These are phyloP conservation scores for Gamarada debralockiae DNA, from an alignment of 495 filamentous ascomycete species.

Conservation along the genomic window DNA sequence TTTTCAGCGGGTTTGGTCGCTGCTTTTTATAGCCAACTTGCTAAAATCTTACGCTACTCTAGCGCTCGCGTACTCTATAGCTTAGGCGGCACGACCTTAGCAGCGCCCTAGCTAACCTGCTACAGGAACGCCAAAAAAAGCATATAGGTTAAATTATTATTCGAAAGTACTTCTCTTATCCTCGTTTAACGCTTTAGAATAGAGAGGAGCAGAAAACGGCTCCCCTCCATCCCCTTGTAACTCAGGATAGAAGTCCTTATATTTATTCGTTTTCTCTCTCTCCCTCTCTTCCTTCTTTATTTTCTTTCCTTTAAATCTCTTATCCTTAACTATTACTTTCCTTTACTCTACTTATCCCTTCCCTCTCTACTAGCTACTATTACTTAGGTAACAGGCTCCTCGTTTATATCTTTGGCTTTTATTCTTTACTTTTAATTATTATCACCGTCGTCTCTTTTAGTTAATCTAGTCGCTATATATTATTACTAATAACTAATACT, in stretches of 20 bases:
- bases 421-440: slow-evolving; percentile 1
- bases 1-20: not conserved
- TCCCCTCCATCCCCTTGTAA: slow-evolving; percentile 10
- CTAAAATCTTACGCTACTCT: slow-evolving; percentile 17
- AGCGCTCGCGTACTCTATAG: slow-evolving; percentile 6
- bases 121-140: not conserved
- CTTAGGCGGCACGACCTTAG: slow-evolving; percentile 1
- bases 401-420: slow-evolving; percentile 6
- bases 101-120: too few relatives aligned
- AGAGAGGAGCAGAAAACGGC: slow-evolving; percentile 14
- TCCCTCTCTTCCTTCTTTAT: slow-evolving; percentile 7
- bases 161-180: too few relatives aligned
- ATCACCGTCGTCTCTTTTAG: not conserved
- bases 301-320: slow-evolving; percentile 12
- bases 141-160: slow-evolving; percentile 1
- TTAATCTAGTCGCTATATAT: slow-evolving; percentile 1
- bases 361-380: slow-evolving; percentile 2
- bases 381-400: slow-evolving; percentile 13
- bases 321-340: slow-evolving; percentile 7
- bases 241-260: not conserved
- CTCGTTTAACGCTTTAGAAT: slow-evolving; percentile 4
- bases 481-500: not conserved
- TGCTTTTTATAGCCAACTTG: slow-evolving; percentile 12
- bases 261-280: not conserved
- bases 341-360: not conserved